These are phyloP conservation scores for Podospora fimiseda DNA, from an alignment of 495 filamentous ascomycete species.

Conservation along the genomic window DNA sequence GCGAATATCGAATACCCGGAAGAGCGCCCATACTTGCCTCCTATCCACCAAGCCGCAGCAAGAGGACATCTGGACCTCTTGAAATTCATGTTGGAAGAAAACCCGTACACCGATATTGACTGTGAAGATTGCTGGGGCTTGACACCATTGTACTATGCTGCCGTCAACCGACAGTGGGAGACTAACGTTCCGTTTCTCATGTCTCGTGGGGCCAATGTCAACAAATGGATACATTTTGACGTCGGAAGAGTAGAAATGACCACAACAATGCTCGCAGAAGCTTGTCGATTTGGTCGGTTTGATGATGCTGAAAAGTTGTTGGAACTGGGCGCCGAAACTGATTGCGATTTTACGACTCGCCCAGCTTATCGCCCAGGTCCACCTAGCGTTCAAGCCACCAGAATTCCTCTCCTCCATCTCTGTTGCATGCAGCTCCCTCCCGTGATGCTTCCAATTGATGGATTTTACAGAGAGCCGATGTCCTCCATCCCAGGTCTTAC, in stretches of 20 bases:
- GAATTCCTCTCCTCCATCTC: neutral
- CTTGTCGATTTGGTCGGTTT: constrained; percentile 11
- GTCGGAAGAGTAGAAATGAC: neutral
- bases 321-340: constrained; percentile 10
- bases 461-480: neutral
- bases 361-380: neutral
- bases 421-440: constrained; percentile 4
- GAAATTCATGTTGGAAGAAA: neutral
- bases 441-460: neutral
- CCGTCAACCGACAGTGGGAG: constrained; percentile 2
- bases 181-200: constrained; percentile 2
- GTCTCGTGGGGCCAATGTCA: constrained; percentile 3
- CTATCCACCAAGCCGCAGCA: constrained; percentile 9
- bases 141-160: constrained; percentile 9
- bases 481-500: neutral
- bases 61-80: constrained; percentile 4
- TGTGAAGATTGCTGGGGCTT: constrained; percentile 4
- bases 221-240: neutral
- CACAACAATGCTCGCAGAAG: constrained; percentile 9
- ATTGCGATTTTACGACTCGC: neutral
- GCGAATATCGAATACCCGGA: neutral
- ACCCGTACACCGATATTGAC: neutral
- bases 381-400: neutral
- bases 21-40: neutral
- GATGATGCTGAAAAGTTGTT: constrained; percentile 6